phyloP scores from a whole-genome alignment of 140 eudicot genomes.

The Stevia rebaudiana region DNA sequence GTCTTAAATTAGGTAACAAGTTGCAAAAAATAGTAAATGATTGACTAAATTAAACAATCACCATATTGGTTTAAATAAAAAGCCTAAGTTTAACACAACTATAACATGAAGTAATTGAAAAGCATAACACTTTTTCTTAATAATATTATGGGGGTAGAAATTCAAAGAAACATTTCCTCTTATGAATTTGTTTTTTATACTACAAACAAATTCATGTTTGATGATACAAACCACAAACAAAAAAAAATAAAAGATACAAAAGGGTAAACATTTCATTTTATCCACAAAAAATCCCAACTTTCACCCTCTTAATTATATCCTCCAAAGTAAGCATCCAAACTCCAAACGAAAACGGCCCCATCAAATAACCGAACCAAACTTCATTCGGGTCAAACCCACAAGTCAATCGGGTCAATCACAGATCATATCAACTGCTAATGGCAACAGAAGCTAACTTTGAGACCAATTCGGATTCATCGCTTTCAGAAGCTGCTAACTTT shows the following conservation, averaged over 20 bases:
- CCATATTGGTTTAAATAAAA: neutral
- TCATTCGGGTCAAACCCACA: neutral
- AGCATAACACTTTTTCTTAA: slow-evolving; percentile 22
- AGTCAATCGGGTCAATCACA: neutral
- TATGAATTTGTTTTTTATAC: slow-evolving; percentile 33
- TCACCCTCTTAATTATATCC: slow-evolving; percentile 19
- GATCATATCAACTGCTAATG: slow-evolving; percentile 19
- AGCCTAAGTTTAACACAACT: neutral
- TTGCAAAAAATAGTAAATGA: neutral
- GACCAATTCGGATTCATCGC: slow-evolving; percentile 41
- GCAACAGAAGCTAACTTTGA: slow-evolving; percentile 33
- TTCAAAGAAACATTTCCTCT: slow-evolving; percentile 29
- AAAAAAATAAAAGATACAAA: slow-evolving; percentile 20
- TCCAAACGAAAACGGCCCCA: slow-evolving; percentile 21
- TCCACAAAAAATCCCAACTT: slow-evolving; percentile 31
- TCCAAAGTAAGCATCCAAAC: neutral
- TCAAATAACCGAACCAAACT: slow-evolving; percentile 13
- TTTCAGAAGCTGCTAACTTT: slow-evolving; percentile 41
- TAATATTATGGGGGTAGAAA: slow-evolving; percentile 30
- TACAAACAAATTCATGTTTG: slow-evolving; percentile 39
- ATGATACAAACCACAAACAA: slow-evolving; percentile 29
- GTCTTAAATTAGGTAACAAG: neutral
- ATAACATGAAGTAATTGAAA: neutral
- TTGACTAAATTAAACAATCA: neutral
- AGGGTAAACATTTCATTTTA: slow-evolving; percentile 23